Percentiles rank a stretch among this genome's conserved stretches.
These are phyloP conservation scores for Alternaria infectoria DNA, from an alignment of 2,329 filamentous ascomycete genomes.

Conservation along the genomic window DNA sequence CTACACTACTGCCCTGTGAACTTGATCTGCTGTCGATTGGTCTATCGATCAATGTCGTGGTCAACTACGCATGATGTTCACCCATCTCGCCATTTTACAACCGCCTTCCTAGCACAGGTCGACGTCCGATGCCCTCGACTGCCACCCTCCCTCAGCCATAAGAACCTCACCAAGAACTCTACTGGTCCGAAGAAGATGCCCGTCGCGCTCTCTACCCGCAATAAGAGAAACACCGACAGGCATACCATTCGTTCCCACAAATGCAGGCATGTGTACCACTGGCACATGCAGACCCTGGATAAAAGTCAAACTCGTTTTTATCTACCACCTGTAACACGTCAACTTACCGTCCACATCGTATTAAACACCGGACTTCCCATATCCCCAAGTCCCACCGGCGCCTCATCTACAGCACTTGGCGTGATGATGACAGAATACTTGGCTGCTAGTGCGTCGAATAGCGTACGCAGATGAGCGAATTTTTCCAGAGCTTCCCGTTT, in stretches of 20 bases:
- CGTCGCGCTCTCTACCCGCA: neutral
- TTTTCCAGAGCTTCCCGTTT: neutral
- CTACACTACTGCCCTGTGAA: neutral
- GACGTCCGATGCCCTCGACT: neutral
- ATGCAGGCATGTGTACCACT: neutral
- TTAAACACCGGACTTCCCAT: neutral
- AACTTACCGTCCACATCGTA: neutral
- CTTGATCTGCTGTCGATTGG: neutral
- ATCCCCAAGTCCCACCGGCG: neutral
- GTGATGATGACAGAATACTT: neutral
- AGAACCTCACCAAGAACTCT: neutral
- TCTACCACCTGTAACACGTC: neutral
- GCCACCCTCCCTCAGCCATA: neutral
- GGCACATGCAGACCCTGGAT: neutral
- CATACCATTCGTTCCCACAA: neutral
- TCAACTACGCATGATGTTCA: neutral
- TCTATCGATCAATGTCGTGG: neutral
- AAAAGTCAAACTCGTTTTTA: neutral
- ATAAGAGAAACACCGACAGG: neutral
- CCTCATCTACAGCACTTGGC: neutral
- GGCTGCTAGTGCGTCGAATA: neutral
- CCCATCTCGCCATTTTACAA: rapidly evolving
- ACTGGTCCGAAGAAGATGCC: neutral
- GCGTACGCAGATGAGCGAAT: rapidly evolving
- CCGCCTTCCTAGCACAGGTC: neutral